Evolutionary conservation across 768 basidiomycete species (phyloP).

Genomic region (Peribolospora baueri): DNA sequence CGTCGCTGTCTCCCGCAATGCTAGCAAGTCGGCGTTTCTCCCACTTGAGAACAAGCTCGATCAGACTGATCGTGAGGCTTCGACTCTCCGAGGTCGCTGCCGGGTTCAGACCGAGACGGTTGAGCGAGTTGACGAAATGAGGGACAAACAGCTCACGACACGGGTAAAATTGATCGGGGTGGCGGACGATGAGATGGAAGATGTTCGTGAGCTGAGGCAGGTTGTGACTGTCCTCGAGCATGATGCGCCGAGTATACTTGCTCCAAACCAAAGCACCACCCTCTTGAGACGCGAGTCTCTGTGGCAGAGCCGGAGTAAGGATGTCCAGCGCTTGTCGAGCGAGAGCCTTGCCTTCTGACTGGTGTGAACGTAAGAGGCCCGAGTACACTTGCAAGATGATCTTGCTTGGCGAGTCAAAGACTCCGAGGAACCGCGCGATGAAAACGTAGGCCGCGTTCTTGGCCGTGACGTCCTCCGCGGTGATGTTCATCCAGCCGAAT

Average conservation of each 20-base stretch:
- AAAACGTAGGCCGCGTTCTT: slow-evolving; percentile 80
- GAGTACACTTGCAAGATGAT: slow-evolving; percentile 79
- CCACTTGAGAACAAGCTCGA: slow-evolving; percentile 84
- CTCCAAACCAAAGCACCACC: slow-evolving; percentile 42
- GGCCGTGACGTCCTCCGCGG: slow-evolving; percentile 61
- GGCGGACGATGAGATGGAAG: slow-evolving; percentile 77
- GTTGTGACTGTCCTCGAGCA: slow-evolving; percentile 60
- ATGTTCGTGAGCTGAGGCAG: slow-evolving; percentile 45
- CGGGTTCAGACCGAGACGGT: slow-evolving; percentile 58
- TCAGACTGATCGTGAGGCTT: slow-evolving; percentile 63
- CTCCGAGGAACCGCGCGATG: slow-evolving; percentile 71
- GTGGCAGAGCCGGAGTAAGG: slow-evolving; percentile 55
- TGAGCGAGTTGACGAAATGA: slow-evolving; percentile 71
- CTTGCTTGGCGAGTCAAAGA: slow-evolving; percentile 67
- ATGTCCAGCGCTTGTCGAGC: slow-evolving; percentile 70
- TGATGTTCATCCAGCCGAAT: slow-evolving; percentile 72
- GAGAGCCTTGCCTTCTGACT: slow-evolving; percentile 47
- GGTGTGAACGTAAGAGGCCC: slow-evolving; percentile 58
- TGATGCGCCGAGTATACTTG: slow-evolving; percentile 50
- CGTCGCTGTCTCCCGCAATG: slow-evolving; percentile 9
- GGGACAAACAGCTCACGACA: slow-evolving; percentile 79
- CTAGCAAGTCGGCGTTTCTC: slow-evolving; percentile 27
- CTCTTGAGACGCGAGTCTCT: slow-evolving; percentile 29
- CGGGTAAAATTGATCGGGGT: slow-evolving; percentile 72
- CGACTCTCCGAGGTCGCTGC: slow-evolving; percentile 50